Conservation (phyloP, 2,329 filamentous ascomycete species). For the Monascus ruber region DNA sequence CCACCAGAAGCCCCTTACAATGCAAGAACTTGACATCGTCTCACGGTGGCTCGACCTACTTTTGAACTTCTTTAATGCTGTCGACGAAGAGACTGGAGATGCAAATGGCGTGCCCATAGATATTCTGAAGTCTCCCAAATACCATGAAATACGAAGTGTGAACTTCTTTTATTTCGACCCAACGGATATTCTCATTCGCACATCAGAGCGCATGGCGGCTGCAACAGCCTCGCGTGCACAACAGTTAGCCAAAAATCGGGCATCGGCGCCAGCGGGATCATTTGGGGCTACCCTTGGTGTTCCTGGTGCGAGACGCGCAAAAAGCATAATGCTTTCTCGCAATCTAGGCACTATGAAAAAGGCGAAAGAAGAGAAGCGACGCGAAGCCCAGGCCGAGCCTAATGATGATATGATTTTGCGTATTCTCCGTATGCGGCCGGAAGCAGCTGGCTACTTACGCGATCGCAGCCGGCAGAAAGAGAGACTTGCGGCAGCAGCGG, state of each 20-base stretch:
- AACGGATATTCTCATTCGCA: slow-evolving; percentile 81
- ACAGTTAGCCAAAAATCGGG: slow-evolving; percentile 54
- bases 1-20: slow-evolving; percentile 66
- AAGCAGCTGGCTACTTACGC: slow-evolving; percentile 75
- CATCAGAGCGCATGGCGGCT: slow-evolving; percentile 90
- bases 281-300: slow-evolving; percentile 32
- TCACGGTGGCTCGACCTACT: slow-evolving; percentile 89
- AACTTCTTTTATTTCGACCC: slow-evolving; percentile 98
- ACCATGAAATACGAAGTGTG: slow-evolving; percentile 88
- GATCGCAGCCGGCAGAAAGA: slow-evolving; percentile 91
- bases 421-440: slow-evolving; percentile 87
- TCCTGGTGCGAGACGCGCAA: slow-evolving; percentile 39
- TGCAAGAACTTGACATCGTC: slow-evolving; percentile 86
- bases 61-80: slow-evolving; percentile 89
- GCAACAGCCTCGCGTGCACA: slow-evolving; percentile 72
- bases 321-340: slow-evolving; percentile 81
- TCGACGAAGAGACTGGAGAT: slow-evolving; percentile 71
- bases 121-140: slow-evolving; percentile 92
- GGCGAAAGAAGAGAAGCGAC: slow-evolving; percentile 89
- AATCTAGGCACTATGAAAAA: slow-evolving; percentile 95
- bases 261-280: slow-evolving; percentile 49
- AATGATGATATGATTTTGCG: slow-evolving; percentile 97
- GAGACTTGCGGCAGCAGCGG: slow-evolving; percentile 75
- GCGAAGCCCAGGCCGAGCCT: slow-evolving; percentile 89
- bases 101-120: slow-evolving; percentile 81